Base-by-base conservation (phyloP, 2,329 filamentous ascomycete genomes). In the Coleophoma eucalyptorum region DNA sequence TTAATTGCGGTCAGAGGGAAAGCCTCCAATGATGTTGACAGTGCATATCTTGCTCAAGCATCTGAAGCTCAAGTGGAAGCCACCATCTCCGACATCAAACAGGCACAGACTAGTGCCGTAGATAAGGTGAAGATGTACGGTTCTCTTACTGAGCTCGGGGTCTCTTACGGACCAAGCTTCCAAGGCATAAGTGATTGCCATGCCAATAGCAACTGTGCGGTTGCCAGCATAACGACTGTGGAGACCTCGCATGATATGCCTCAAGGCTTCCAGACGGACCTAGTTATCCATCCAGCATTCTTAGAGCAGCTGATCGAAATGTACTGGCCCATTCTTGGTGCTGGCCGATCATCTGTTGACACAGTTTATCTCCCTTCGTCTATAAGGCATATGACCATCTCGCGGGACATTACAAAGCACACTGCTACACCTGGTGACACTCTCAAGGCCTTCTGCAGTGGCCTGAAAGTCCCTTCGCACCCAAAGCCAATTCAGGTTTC, bases 101-200 rank as follows among this genome's bases (percentile, higher is more conserved):
- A 57, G 4, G 49, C 62, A 2, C 60, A 61, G 6, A 58, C 65
- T 2, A 61, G 52, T 2, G 12, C 56, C 20, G 55, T 77, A 4
- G 58, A 67, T n/a, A 58, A 64, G 41, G 50, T 58, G 3, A 61
- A 65, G 34, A 67, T 82, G 54, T 82, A 82, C 50, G 65, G 74
- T 5, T 58, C 65, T 5, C 69, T 82, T 11, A 62, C 69, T 1
- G 68, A 73, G 5, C 62, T 76, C 19, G 78, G 78, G 0, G 75
- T 79, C 0, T 63, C 67, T 2, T 81, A 81, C 51, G 79, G 78
- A 0, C 64, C 73, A 1, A 70, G 69, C 1, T 81, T 82, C 65
- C 77, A 79, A 57, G 73, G 76, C 4, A 59, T 82, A 15, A 65
- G 65, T 38, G 69, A 75, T 47, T 77, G 74, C 57, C 67, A 67